Percentiles rank a stretch among this genome's conserved stretches.
Evolutionary conservation across 352 stramenopile genomes (phyloP).

Genomic region (Pythium dissotocum): DNA sequence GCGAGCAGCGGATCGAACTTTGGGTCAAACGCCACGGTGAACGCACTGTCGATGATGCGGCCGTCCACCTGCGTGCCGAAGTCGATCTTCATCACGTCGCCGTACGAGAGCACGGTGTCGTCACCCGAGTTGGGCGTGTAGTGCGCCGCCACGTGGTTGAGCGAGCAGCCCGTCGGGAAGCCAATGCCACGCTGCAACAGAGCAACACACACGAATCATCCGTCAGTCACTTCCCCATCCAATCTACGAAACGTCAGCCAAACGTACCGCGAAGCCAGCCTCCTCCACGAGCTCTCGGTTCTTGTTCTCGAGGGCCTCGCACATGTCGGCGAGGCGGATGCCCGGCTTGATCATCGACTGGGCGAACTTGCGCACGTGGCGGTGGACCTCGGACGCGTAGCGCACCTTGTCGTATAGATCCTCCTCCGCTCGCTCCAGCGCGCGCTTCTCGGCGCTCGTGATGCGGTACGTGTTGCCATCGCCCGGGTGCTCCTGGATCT

Average conservation of each 20-base stretch:
- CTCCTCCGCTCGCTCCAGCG: slow-evolving; percentile 73
- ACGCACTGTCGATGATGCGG: slow-evolving; percentile 96
- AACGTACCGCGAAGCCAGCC: slow-evolving; percentile 76
- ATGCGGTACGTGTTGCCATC: slow-evolving; percentile 93
- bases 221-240: neutral
- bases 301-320: slow-evolving; percentile 95
- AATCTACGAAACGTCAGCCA: neutral
- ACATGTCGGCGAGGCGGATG: slow-evolving; percentile 96
- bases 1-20: slow-evolving; percentile 90
- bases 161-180: slow-evolving; percentile 93
- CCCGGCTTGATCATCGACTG: slow-evolving; percentile 97
- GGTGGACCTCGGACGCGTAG: slow-evolving; percentile 94
- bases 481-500: slow-evolving; percentile 92
- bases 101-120: slow-evolving; percentile 88
- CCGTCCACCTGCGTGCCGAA: slow-evolving; percentile 97
- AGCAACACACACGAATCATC: neutral
- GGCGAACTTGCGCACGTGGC: slow-evolving; percentile 90
- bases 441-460: slow-evolving; percentile 84
- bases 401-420: slow-evolving; percentile 78
- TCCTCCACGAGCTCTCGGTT: slow-evolving; percentile 95
- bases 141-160: slow-evolving; percentile 96
- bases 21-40: slow-evolving; percentile 94
- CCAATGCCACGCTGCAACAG: slow-evolving; percentile 79
- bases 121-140: slow-evolving; percentile 96
- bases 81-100: slow-evolving; percentile 97